phyloP scores from a whole-genome alignment of 768 basidiomycete genomes.

The Amanita rubescens region DNA sequence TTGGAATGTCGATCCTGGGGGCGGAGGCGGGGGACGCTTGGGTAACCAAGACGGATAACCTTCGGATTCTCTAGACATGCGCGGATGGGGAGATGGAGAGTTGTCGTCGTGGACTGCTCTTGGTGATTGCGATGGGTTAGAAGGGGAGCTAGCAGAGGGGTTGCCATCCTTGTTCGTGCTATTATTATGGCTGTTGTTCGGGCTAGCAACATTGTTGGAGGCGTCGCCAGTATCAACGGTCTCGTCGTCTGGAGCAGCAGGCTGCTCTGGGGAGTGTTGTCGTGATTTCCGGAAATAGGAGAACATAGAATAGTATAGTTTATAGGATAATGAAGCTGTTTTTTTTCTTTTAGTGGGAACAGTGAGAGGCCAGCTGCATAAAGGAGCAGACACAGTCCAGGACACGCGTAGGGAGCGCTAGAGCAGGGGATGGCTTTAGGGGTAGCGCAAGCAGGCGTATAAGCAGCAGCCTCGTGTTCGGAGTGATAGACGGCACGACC shows the following conservation, averaged over 20 bases:
- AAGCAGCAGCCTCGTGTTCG: neutral
- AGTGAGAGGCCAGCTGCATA: constrained; percentile 1
- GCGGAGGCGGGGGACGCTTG: constrained; percentile 66
- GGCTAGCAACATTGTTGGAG: constrained; percentile 17
- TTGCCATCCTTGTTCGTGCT: constrained; percentile 9
- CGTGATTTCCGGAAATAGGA: constrained; percentile 31
- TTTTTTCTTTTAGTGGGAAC: constrained; percentile 4
- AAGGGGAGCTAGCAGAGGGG: constrained; percentile 5
- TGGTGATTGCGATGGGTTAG: constrained; percentile 9
- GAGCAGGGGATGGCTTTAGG: neutral
- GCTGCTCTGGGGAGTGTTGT: constrained; percentile 23
- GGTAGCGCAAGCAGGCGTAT: neutral
- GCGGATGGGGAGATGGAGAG: constrained; percentile 21
- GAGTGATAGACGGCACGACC: too few species aligned
- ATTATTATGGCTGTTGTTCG: constrained; percentile 18
- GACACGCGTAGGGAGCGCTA: neutral
- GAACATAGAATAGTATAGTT: constrained; percentile 15
- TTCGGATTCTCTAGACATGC: constrained; percentile 43
- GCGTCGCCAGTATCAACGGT: constrained; percentile 12
- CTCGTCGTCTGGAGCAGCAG: constrained; percentile 5
- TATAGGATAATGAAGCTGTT: constrained; percentile 16
- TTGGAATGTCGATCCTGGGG: constrained; percentile 64
- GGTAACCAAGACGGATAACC: constrained; percentile 86
- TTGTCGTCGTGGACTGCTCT: constrained; percentile 11
- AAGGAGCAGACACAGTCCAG: neutral